A percentile compares a stretch with the other conserved stretches of the same genome.
These are phyloP conservation scores for Pyricularia pennisetigena DNA, from an alignment of 2,329 filamentous ascomycete genomes.

Conservation along the genomic window DNA sequence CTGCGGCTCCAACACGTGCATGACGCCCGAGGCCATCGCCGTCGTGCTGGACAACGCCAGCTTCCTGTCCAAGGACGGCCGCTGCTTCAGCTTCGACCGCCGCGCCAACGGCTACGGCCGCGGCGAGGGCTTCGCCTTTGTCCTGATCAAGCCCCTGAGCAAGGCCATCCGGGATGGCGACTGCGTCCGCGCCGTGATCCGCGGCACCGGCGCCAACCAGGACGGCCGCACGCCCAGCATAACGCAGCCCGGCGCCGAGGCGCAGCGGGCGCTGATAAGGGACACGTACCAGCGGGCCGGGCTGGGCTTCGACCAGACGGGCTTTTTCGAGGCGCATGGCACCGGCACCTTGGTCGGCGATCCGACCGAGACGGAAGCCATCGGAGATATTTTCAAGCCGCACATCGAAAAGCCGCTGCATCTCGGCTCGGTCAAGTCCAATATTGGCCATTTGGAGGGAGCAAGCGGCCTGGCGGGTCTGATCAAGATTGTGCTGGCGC, in stretches of 20 bases:
- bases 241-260: constrained; percentile 25
- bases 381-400: constrained; percentile 15
- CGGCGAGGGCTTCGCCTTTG: constrained; percentile 29
- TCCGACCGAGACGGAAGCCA: constrained; percentile 23
- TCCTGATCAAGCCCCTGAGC: constrained; percentile 31
- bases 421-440: constrained; percentile 13
- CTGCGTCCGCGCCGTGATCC: constrained; percentile 22
- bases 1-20: not conserved
- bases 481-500: constrained; percentile 15
- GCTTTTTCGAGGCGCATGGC: constrained; percentile 26
- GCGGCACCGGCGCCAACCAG: constrained; percentile 21
- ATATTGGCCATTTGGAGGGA: constrained; percentile 20
- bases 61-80: constrained; percentile 12
- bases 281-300: constrained; percentile 20
- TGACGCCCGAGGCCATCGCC: not conserved
- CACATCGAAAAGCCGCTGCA: constrained; percentile 11
- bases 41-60: constrained; percentile 6
- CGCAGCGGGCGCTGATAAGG: constrained; percentile 22
- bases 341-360: constrained; percentile 33
- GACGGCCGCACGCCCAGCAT: constrained; percentile 30
- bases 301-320: constrained; percentile 7
- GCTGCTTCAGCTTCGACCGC: constrained; percentile 24
- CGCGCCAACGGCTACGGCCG: constrained; percentile 33
- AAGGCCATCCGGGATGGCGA: constrained; percentile 31
- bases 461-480: constrained; percentile 16